These are phyloP conservation scores for Thielaviopsis populi DNA, from an alignment of 2,329 filamentous ascomycete species.

Conservation along the genomic window DNA sequence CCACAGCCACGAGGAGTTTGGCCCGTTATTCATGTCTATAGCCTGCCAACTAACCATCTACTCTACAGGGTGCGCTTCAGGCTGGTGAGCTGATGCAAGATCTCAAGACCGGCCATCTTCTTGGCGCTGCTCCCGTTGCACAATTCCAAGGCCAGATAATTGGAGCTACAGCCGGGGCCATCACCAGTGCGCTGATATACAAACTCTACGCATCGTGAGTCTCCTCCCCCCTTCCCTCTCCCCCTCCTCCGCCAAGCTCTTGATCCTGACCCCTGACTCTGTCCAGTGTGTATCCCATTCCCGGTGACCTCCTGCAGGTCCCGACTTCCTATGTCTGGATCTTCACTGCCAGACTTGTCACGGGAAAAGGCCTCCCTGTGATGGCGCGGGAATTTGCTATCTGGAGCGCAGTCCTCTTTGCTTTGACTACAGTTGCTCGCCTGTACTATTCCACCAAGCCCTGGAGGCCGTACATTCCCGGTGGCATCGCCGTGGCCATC, in stretches of 20 bases:
- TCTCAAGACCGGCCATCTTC: slow-evolving; percentile 84
- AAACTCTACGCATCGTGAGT: slow-evolving; percentile 59
- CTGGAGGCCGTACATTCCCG: slow-evolving; percentile 69
- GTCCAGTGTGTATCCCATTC: slow-evolving; percentile 65
- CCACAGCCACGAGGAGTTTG: background rate
- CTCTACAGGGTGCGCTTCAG: slow-evolving; percentile 57
- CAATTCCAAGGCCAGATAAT: slow-evolving; percentile 97
- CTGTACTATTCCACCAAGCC: slow-evolving; percentile 39
- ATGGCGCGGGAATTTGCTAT: slow-evolving; percentile 72
- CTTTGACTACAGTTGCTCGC: slow-evolving; percentile 52
- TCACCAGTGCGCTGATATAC: slow-evolving; percentile 78
- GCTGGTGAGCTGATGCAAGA: slow-evolving; percentile 96
- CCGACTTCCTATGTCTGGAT: slow-evolving; percentile 96
- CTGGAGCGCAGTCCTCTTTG: slow-evolving; percentile 60
- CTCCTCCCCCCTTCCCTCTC: background rate
- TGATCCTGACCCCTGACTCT: slow-evolving; percentile 23
- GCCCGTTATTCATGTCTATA: background rate
- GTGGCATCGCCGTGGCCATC: slow-evolving; percentile 89
- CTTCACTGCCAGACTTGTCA: slow-evolving; percentile 86
- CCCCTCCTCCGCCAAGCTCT: background rate
- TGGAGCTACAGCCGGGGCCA: slow-evolving; percentile 69
- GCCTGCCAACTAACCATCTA: background rate
- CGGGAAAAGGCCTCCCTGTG: slow-evolving; percentile 69
- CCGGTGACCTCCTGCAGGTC: slow-evolving; percentile 79
- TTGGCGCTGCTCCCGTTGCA: slow-evolving; percentile 82